Conservation (phyloP, 2,329 filamentous ascomycete genomes). For the Diaporthe longicolla region DNA sequence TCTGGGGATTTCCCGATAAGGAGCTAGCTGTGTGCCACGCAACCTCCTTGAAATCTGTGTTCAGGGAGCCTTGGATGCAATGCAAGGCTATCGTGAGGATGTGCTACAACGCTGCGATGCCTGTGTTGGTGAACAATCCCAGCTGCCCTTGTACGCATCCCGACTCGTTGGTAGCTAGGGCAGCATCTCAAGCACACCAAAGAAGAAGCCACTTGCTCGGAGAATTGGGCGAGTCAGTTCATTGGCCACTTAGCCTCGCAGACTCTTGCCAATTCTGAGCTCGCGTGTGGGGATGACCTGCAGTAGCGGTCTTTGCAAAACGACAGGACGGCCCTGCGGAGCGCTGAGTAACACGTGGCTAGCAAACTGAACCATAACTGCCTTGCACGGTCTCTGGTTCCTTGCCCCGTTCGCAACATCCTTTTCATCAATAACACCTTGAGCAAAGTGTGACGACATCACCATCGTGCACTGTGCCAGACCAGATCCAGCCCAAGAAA, state of each 20-base stretch:
- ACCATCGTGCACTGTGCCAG: not conserved
- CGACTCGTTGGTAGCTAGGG: conserved; percentile 9
- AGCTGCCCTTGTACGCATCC: conserved; percentile 7
- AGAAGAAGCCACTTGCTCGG: not conserved
- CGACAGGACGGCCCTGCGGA: not conserved
- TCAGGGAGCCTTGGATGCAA: not conserved
- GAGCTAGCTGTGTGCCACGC: no score
- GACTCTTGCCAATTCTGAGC: conserved; percentile 21
- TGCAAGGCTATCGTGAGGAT: not conserved
- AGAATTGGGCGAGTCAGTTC: not conserved
- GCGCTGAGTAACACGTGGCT: conserved; percentile 28
- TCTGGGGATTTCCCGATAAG: not conserved
- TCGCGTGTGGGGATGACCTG: conserved; percentile 17
- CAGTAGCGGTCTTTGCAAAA: conserved; percentile 22
- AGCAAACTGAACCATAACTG: not conserved
- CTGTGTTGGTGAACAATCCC: not conserved
- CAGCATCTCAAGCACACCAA: not conserved
- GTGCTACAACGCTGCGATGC: not conserved
- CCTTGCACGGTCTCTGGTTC: not conserved
- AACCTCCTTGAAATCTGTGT: not conserved
- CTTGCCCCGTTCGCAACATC: not conserved
- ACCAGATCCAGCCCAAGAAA: not conserved
- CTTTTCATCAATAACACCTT: not conserved
- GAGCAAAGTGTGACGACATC: not conserved
- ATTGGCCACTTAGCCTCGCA: conserved; percentile 34